Evolutionary conservation across 2,329 filamentous ascomycete species (phyloP).

Genomic region (Diaporthe sp.): DNA sequence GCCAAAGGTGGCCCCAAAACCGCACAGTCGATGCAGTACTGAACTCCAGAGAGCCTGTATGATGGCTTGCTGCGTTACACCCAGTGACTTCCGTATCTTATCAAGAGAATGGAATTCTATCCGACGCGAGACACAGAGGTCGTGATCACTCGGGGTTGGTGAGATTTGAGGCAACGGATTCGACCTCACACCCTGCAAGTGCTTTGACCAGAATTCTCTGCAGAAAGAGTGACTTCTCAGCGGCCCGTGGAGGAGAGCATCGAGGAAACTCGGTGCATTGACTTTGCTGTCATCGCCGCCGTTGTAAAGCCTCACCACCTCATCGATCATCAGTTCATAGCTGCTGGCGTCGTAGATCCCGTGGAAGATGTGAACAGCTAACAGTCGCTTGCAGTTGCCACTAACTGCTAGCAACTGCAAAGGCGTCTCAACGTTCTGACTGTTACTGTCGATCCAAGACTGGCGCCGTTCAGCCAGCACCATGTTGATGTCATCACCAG

Average conservation of each 20-base stretch:
- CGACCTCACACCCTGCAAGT: slow-evolving; percentile 59
- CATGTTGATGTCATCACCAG: slow-evolving; percentile 50
- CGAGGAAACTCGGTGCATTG: slow-evolving; percentile 71
- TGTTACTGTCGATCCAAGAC: slow-evolving; percentile 70
- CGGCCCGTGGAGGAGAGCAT: slow-evolving; percentile 79
- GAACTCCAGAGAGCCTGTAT: slow-evolving; percentile 82
- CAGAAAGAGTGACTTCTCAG: slow-evolving; percentile 61
- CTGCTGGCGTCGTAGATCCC: slow-evolving; percentile 89
- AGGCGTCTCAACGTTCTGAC: slow-evolving; percentile 62
- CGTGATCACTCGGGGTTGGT: neutral
- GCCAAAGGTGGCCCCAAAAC: slow-evolving; percentile 71
- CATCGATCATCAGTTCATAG: slow-evolving; percentile 75
- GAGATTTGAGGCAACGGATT: slow-evolving; percentile 44
- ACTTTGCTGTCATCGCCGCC: slow-evolving; percentile 39
- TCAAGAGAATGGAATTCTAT: slow-evolving; percentile 63
- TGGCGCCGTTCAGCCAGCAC: slow-evolving; percentile 54
- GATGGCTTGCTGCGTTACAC: slow-evolving; percentile 84
- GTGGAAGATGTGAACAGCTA: slow-evolving; percentile 84
- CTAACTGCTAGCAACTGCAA: slow-evolving; percentile 64
- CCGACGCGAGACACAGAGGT: slow-evolving; percentile 46
- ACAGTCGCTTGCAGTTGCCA: slow-evolving; percentile 47
- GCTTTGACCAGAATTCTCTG: slow-evolving; percentile 76
- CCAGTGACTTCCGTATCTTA: slow-evolving; percentile 67
- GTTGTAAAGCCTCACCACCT: slow-evolving; percentile 59
- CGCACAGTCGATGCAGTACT: slow-evolving; percentile 68